These are phyloP conservation scores for Leccinellum albellum DNA, from an alignment of 768 basidiomycete genomes.

Conservation along the genomic window DNA sequence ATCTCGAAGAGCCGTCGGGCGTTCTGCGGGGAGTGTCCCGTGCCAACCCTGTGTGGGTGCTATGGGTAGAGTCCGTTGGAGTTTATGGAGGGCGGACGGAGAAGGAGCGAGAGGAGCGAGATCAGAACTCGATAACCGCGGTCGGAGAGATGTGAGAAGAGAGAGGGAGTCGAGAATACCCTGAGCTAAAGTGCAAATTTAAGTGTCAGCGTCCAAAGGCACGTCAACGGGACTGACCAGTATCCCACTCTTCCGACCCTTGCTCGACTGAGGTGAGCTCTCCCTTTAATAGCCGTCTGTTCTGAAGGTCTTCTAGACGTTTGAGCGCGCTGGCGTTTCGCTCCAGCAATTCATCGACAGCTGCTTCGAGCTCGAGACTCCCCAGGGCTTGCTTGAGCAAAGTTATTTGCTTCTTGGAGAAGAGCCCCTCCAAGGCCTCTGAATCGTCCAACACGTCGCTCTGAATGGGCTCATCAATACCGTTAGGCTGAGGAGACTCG, in stretches of 20 bases:
- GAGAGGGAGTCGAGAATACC: constrained; percentile 68
- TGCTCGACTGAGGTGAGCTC: constrained; percentile 50
- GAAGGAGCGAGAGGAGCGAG: constrained; percentile 57
- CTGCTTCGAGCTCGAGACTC: constrained; percentile 61
- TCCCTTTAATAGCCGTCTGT: constrained; percentile 45
- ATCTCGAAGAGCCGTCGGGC: constrained; percentile 63
- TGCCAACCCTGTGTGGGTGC: constrained; percentile 65
- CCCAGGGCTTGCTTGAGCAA: constrained; percentile 58
- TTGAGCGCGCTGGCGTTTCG: constrained; percentile 61
- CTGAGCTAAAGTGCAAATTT: constrained; percentile 49
- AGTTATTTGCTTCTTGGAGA: constrained; percentile 53
- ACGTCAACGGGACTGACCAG: constrained; percentile 46
- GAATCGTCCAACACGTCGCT: constrained; percentile 31
- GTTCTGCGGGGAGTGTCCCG: constrained; percentile 62
- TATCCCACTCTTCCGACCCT: constrained; percentile 80
- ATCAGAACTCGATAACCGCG: constrained; percentile 46
- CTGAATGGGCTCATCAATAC: constrained; percentile 6
- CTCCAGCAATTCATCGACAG: constrained; percentile 65
- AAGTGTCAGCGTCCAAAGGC: constrained; percentile 6
- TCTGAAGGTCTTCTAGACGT: constrained; percentile 65
- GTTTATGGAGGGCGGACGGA: constrained; percentile 57
- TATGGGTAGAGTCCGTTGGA: constrained; percentile 66
- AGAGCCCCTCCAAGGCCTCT: constrained; percentile 46
- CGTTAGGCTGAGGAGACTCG: constrained; percentile 10
- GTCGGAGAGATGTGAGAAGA: constrained; percentile 66